These are phyloP conservation scores for Intubia oerlemansii DNA, from an alignment of 2,329 filamentous ascomycete genomes.

Conservation along the genomic window DNA sequence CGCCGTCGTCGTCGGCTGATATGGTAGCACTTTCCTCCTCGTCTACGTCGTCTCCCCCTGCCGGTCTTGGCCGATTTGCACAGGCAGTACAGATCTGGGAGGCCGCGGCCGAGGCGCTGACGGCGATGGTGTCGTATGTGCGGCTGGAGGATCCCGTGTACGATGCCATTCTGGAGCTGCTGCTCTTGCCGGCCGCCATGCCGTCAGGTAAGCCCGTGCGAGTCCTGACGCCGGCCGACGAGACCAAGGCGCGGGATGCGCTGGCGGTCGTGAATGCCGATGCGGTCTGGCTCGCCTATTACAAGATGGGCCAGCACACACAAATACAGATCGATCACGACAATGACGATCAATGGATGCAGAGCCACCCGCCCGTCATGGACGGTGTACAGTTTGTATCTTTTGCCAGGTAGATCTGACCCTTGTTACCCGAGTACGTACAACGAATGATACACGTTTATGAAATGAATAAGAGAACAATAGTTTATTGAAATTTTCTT, in stretches of 20 bases:
- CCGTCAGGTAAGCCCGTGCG: no score
- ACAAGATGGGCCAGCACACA: no score
- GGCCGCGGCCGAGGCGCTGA: conserved; percentile 35
- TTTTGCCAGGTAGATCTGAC: no score
- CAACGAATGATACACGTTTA: no score
- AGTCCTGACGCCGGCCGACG: conserved; percentile 12
- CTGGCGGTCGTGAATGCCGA: conserved; percentile 48
- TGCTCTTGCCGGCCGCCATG: conserved; percentile 21
- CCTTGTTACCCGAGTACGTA: no score
- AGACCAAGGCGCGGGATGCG: conserved; percentile 13
- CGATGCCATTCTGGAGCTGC: conserved; percentile 45
- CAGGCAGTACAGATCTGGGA: conserved; percentile 44
- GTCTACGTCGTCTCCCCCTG: conserved; percentile 3
- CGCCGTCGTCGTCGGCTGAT: no score
- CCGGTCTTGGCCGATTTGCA: conserved; percentile 32
- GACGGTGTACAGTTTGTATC: conserved; percentile 6
- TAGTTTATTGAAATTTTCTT: no score
- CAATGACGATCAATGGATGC: conserved; percentile 11
- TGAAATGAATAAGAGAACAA: no score
- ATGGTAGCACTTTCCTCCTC: neutral
- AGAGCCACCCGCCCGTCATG: conserved; percentile 6
- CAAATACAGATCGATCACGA: no score
- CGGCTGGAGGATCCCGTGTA: conserved; percentile 46
- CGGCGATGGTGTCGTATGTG: conserved; percentile 39
- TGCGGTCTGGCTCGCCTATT: conserved; percentile 59